Evolutionary conservation across 352 stramenopile genomes (phyloP), one percentile per base, ranked within the genome.

Genomic region (Pythium rishiriense): DNA sequence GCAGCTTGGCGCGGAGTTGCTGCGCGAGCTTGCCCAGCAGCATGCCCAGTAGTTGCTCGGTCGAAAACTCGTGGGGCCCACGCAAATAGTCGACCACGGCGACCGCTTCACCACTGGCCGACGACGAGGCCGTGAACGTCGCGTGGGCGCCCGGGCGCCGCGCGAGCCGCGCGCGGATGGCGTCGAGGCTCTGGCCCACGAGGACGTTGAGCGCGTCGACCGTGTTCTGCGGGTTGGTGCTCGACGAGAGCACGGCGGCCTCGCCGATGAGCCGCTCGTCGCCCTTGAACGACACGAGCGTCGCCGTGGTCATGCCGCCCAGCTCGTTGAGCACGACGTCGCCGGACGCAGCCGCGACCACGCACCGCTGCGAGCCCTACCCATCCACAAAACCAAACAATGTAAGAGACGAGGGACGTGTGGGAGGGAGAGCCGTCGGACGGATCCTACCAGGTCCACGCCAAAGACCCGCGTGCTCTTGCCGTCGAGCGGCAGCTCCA

Each of bases 281-380:
- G 52, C 81, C 80, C 57, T 93, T 96, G 60, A 97, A 97, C n/a
- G 87, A 85, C 58, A 97, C 85, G 21, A 96, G 71, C 33, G 83
- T 92, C 28, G 88, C 85, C 3, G 85, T 94, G 31, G 87, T 94
- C 81, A 96, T 93, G 46, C 75, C 80, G 39, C 90, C 90, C 10
- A 97, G 83, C 70, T 96, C 88, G 56, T 96, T 96, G 35, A 94
- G 82, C 68, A 96, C 81, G 29, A 96, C 86, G 39, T 95, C 88
- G 50, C 87, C 87, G 2, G 72, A 78, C 65, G 66, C 76, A 52
- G 79, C 77, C 26, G 86, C 83, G 12, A 93, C 76, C 6, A 94
- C 86, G 53, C 79, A 94, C 61, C 83, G 86, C 72, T 89, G 81
- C 25, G 86, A 87, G 53, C 86, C 83, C 86, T 93, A 47, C 31